These are phyloP conservation scores for Clathrus columnatus DNA, from an alignment of 768 basidiomycete genomes.

Conservation along the genomic window DNA sequence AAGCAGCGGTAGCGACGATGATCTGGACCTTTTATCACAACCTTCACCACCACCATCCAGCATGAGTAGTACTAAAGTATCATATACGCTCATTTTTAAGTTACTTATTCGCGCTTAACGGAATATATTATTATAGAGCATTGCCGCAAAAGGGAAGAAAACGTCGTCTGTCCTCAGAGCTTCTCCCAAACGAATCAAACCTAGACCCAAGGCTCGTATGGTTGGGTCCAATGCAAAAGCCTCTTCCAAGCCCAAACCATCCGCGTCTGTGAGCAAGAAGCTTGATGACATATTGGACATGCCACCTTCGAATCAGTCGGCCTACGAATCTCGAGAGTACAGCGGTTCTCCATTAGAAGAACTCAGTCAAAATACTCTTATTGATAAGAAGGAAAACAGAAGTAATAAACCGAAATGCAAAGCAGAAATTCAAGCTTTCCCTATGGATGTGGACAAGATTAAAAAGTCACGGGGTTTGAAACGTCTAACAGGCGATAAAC, in stretches of 20 bases:
- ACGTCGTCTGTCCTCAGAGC: neutral
- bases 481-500: neutral
- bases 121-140: no score
- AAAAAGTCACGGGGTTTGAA: neutral
- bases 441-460: constrained; percentile 2
- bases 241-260: neutral
- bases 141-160: neutral
- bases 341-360: constrained; percentile 4
- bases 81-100: no score
- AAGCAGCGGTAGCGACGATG: neutral
- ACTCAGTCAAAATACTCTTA: constrained; percentile 2
- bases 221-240: neutral
- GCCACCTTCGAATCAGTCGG: neutral
- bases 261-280: neutral
- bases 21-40: neutral
- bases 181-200: neutral
- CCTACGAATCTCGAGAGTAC: neutral
- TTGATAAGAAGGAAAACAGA: neutral
- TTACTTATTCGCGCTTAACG: no score
- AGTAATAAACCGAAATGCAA: neutral
- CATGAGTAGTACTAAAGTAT: no score
- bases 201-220: neutral
- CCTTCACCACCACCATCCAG: neutral
- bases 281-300: neutral
- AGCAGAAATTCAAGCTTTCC: neutral